phyloP scores from a whole-genome alignment of 768 basidiomycete genomes.

The Boletus vermiculosoides region DNA sequence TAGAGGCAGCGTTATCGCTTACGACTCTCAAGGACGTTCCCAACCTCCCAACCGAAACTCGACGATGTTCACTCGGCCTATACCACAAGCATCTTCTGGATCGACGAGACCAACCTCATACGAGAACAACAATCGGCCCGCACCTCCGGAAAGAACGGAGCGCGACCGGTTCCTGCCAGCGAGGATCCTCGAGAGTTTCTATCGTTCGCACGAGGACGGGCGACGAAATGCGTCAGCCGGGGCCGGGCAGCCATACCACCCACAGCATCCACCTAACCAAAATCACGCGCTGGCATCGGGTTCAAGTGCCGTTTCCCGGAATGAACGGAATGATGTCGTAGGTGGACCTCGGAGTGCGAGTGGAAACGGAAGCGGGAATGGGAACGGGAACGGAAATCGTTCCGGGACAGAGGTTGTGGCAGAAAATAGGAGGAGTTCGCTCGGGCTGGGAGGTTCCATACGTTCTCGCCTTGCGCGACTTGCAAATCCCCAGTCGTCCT shows the following conservation, averaged over 20 bases:
- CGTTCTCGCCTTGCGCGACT: conserved; percentile 30
- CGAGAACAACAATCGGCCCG: conserved; percentile 14
- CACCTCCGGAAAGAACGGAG: conserved; percentile 20
- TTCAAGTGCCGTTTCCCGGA: neutral
- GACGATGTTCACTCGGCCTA: conserved; percentile 6
- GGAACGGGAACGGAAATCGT: conserved; percentile 10
- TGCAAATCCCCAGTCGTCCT: conserved; percentile 17
- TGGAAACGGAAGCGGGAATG: conserved; percentile 5
- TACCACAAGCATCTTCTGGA: conserved; percentile 8
- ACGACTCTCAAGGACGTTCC: conserved; percentile 8
- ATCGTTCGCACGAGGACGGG: conserved; percentile 25
- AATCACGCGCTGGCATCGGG: neutral
- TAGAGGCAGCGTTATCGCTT: conserved; percentile 2
- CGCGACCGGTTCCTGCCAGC: conserved; percentile 26
- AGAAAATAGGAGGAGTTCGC: conserved; percentile 20
- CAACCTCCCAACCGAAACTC: conserved; percentile 15
- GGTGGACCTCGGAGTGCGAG: conserved; percentile 4
- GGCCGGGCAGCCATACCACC: conserved; percentile 11
- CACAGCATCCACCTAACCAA: conserved; percentile 4
- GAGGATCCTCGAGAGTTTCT: conserved; percentile 21
- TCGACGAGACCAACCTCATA: conserved; percentile 10
- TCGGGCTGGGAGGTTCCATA: conserved; percentile 25
- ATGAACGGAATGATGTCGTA: conserved; percentile 9
- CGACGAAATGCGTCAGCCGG: conserved; percentile 18
- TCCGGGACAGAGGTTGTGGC: conserved; percentile 5